Conservation (phyloP, 2,329 filamentous ascomycete genomes). For the Verticillium dahliae region DNA sequence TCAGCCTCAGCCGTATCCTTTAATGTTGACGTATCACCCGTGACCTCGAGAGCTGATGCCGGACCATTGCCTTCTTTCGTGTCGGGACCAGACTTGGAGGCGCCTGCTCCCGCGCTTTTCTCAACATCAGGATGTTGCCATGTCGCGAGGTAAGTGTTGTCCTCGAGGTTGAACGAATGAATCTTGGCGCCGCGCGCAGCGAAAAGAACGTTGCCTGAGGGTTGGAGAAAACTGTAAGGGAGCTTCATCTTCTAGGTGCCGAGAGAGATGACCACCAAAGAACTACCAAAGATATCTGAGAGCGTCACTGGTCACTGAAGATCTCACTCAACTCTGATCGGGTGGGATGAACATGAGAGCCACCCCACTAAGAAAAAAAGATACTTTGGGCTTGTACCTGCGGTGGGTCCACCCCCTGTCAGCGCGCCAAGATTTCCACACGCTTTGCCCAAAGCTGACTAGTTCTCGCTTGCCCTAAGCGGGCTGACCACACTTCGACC, state of each 20-base stretch:
- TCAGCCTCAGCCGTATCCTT: slow-evolving; percentile 21
- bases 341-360: not conserved
- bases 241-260: slow-evolving; percentile 31
- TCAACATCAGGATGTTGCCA: slow-evolving; percentile 50
- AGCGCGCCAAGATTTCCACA: slow-evolving; percentile 4
- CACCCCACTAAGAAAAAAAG: slow-evolving; percentile 19
- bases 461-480: slow-evolving; percentile 31
- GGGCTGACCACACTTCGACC: not conserved
- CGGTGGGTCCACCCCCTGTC: not conserved
- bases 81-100: slow-evolving; percentile 18
- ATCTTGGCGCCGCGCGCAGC: slow-evolving; percentile 69
- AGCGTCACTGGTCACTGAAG: not conserved
- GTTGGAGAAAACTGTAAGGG: slow-evolving; percentile 60
- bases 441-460: slow-evolving; percentile 14
- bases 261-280: not conserved
- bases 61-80: slow-evolving; percentile 4
- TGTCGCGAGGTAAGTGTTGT: slow-evolving; percentile 51
- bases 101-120: slow-evolving; percentile 17
- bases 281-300: not conserved
- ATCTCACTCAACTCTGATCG: not conserved
- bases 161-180: slow-evolving; percentile 56
- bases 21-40: slow-evolving; percentile 4
- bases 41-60: slow-evolving; percentile 12
- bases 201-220: slow-evolving; percentile 54
- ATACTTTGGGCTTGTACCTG: slow-evolving; percentile 17